Evolutionary conservation across 2,329 filamentous ascomycete species (phyloP).

Genomic region (Clarireedia homoeocarpa): DNA sequence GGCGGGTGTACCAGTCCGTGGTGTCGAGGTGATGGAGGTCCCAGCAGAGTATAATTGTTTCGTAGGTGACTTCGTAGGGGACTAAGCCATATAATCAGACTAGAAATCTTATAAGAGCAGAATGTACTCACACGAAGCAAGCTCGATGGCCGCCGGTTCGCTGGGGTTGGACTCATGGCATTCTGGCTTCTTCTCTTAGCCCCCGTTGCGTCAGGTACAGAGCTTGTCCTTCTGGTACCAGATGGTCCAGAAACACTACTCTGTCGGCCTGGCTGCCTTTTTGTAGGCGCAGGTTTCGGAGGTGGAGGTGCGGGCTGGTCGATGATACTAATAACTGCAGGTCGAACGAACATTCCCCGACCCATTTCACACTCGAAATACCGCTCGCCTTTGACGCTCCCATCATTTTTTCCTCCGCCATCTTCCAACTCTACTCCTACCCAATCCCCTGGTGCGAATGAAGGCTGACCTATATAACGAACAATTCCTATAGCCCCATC

Average conservation of each 20-base stretch:
- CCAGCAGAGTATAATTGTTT: conserved; percentile 54
- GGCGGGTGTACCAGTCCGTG: conserved; percentile 58
- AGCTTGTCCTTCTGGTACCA: conserved; percentile 34
- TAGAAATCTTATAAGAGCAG: background rate
- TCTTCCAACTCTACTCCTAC: conserved; percentile 83
- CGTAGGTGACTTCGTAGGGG: conserved; percentile 70
- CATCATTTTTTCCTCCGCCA: conserved; percentile 85
- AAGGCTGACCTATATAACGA: conserved; percentile 72
- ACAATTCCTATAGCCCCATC: conserved; percentile 72
- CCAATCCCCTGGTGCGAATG: conserved; percentile 79
- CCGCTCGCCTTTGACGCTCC: conserved; percentile 74
- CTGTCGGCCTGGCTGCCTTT: conserved; percentile 32
- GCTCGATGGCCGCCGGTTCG: conserved; percentile 50
- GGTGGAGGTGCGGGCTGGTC: conserved; percentile 40
- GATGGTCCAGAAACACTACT: conserved; percentile 35
- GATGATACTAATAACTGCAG: conserved; percentile 56
- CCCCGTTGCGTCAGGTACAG: conserved; percentile 44
- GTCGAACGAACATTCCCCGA: conserved; percentile 76
- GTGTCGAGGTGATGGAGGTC: conserved; percentile 47
- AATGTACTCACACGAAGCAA: conserved; percentile 43
- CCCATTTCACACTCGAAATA: conserved; percentile 83
- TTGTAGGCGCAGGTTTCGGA: conserved; percentile 25
- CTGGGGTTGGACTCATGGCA: conserved; percentile 65
- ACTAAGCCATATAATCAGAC: conserved; percentile 40
- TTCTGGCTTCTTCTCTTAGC: conserved; percentile 62